Evolutionary conservation across 1,284 basidiomycete genomes (phyloP).

Genomic region (Cerioporus squamosus): DNA sequence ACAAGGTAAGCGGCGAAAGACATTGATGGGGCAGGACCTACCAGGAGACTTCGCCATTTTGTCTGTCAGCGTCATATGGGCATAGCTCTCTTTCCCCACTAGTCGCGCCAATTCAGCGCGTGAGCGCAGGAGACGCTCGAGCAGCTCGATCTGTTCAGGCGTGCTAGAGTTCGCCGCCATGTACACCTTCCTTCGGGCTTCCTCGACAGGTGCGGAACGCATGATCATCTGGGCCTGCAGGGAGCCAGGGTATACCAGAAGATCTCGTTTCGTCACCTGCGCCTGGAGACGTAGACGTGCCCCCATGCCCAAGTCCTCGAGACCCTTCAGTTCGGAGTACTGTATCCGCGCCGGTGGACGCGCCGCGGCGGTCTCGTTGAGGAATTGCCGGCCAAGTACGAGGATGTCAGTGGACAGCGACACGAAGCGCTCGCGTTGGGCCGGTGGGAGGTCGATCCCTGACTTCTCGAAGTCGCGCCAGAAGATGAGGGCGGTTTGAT

Average conservation of each 20-base stretch:
- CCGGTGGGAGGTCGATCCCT: constrained; percentile 87
- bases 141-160: constrained; percentile 66
- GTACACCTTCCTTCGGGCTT: constrained; percentile 81
- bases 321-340: constrained; percentile 64
- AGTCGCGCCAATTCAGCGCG: constrained; percentile 82
- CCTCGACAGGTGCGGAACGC: constrained; percentile 83
- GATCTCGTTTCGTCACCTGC: constrained; percentile 71
- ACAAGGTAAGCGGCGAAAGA: neutral
- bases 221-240: constrained; percentile 93
- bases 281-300: constrained; percentile 71
- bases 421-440: constrained; percentile 83
- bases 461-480: constrained; percentile 98
- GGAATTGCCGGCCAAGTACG: constrained; percentile 86
- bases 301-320: constrained; percentile 75
- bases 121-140: constrained; percentile 78
- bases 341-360: constrained; percentile 70
- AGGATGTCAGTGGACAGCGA: constrained; percentile 91
- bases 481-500: constrained; percentile 91
- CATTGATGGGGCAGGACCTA: too few species aligned
- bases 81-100: constrained; percentile 86
- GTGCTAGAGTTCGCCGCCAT: constrained; percentile 76
- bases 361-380: constrained; percentile 65
- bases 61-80: constrained; percentile 83
- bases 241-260: constrained; percentile 81
- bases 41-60: constrained; percentile 98